phyloP scores from a whole-genome alignment of 139 green algal species.

The Chlamydomonas sphaeroides region DNA sequence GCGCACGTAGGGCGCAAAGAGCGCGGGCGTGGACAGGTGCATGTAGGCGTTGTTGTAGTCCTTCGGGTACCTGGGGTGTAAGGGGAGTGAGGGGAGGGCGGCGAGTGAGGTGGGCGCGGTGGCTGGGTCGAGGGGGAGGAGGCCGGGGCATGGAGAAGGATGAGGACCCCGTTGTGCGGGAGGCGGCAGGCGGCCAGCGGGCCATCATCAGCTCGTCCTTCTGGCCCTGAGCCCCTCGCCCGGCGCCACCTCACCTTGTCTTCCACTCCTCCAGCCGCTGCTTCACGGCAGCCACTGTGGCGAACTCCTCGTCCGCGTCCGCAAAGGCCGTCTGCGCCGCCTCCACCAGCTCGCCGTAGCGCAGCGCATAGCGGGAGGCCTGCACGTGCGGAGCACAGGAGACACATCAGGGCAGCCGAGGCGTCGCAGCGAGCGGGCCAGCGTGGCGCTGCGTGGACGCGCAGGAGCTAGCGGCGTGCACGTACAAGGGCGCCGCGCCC shows the following conservation, averaged over 20 bases:
- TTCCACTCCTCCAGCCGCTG: constrained; percentile 75
- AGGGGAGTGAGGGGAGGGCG: no score
- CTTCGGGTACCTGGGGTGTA: constrained; percentile 60
- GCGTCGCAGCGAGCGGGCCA: no score
- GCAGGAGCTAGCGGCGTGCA: no score
- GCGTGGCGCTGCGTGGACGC: no score
- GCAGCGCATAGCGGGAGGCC: constrained; percentile 56
- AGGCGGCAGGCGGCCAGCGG: no score
- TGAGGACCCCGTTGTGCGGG: no score
- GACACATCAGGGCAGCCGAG: no score
- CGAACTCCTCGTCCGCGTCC: constrained; percentile 85
- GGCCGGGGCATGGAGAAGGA: no score
- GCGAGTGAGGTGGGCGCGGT: background rate
- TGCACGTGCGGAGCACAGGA: constrained; percentile 30
- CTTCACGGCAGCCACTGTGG: constrained; percentile 64
- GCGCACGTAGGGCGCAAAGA: constrained; percentile 95
- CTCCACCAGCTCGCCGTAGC: constrained; percentile 74
- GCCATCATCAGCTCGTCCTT: no score
- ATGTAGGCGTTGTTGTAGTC: constrained; percentile 84
- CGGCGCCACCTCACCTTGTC: constrained; percentile 8
- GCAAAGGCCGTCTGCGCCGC: constrained; percentile 75
- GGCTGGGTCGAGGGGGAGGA: background rate
- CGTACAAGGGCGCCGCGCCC: no score
- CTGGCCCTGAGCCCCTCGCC: no score
- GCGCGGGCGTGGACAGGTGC: constrained; percentile 74